Evolutionary conservation across 179 eudicot genomes (phyloP).

Genomic region (Sideroxylon spinosum): DNA sequence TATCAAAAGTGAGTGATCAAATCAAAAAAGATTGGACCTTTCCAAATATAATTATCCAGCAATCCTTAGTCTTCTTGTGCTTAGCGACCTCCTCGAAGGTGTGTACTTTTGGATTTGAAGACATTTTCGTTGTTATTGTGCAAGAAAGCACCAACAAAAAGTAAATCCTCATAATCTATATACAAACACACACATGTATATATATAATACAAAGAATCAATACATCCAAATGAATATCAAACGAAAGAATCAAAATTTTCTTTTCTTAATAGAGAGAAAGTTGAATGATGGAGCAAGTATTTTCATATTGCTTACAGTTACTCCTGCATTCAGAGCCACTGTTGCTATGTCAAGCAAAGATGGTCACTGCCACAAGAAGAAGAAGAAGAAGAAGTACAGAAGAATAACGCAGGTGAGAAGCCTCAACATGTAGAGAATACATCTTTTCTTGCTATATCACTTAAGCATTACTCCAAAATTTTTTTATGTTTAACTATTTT

Average conservation of each 20-base stretch:
- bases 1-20: background rate
- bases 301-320: too few relatives aligned
- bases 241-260: background rate
- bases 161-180: background rate
- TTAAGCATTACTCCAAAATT: too few relatives aligned
- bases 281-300: too few relatives aligned
- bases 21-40: conserved; percentile 45
- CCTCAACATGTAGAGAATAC: too few relatives aligned
- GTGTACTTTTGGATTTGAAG: conserved; percentile 43
- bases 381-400: too few relatives aligned
- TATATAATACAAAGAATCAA: background rate
- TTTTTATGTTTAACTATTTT: too few relatives aligned
- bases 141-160: background rate
- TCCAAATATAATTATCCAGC: conserved; percentile 54
- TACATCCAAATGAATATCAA: background rate
- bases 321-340: too few relatives aligned
- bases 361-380: too few relatives aligned
- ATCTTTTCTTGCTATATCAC: too few relatives aligned
- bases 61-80: conserved; percentile 56
- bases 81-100: conserved; percentile 53
- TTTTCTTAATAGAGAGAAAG: background rate
- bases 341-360: too few relatives aligned
- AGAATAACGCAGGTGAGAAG: too few relatives aligned
- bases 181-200: too few relatives aligned
- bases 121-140: conserved; percentile 30